A percentile compares a stretch with the other conserved stretches of the same genome.
Conservation (phyloP, 1,284 basidiomycete genomes). For the Ceratorhiza oryzae-sativae region DNA sequence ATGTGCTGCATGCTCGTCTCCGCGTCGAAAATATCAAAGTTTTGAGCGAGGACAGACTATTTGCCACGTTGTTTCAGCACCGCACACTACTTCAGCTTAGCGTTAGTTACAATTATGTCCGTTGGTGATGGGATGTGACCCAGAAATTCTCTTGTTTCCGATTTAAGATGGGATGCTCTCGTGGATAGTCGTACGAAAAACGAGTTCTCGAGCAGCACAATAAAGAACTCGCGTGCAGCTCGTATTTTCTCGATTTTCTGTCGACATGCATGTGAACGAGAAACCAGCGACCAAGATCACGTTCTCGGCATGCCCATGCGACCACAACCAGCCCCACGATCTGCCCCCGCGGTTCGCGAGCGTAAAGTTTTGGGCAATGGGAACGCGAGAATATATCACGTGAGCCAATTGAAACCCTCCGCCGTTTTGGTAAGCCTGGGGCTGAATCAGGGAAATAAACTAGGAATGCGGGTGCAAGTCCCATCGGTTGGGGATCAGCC, state of each 20-base stretch:
- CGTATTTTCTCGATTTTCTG: not conserved
- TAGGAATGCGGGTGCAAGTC: not conserved
- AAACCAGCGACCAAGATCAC: not conserved
- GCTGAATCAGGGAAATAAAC: too few relatives aligned
- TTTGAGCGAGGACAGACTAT: not conserved
- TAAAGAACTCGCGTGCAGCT: not conserved
- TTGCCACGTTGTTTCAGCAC: not conserved
- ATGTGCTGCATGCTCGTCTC: not conserved
- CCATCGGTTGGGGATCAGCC: conserved; percentile 19
- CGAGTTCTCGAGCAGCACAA: not conserved
- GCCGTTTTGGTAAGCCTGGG: not conserved
- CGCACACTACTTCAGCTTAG: conserved; percentile 1
- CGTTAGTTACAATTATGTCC: not conserved
- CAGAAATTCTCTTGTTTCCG: not conserved
- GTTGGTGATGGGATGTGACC: not conserved
- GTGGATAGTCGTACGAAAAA: not conserved
- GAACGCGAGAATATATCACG: not conserved
- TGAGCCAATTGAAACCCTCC: not conserved
- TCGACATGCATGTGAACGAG: conserved; percentile 1
- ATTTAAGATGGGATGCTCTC: not conserved
- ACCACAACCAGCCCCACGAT: not conserved
- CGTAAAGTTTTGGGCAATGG: not conserved
- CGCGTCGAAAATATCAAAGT: not conserved
- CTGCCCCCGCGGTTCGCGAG: not conserved
- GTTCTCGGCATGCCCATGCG: not conserved